Base-by-base conservation (phyloP, 192 early-diverging fungal species). In the Podila horticola region DNA sequence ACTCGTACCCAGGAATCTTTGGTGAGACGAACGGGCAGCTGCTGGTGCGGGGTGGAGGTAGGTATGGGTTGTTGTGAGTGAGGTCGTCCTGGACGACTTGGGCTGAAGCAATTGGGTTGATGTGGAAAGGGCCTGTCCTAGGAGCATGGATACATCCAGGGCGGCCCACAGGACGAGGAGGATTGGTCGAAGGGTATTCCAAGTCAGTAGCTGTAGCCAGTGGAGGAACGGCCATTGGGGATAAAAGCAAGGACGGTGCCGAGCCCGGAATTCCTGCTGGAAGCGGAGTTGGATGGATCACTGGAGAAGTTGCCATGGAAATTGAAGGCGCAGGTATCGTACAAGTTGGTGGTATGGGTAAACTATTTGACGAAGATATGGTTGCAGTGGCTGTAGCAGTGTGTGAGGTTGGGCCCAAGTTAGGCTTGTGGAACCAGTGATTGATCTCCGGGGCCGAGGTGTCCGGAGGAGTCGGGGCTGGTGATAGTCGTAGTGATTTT, bases 21-120 rank as follows among this genome's bases (percentile, higher is more conserved):
- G 77, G 77, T 5, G 77, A 71, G 0, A 73, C 45, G 41, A 81
- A 81, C 11, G 77, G 58, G 2, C 62, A 71, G 45, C 66, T 73
- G 29, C 68, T 81, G 50, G 70, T 69, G 15, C 68, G 62, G 4
- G 77, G 68, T 0, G 77, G 77, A n/a, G 77, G 38, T 8, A 36
- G 52, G 24, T 81, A 81, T 24, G 77, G 77, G 15, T 73, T 81
- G 29, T 81, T 45, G 24, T 79, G 49, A 28, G 55, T 64, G 17
- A 60, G 28, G 28, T 79, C 75, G 30, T 76, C 58, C 58, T 71
- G 57, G 64, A 67, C 55, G n/a, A 45, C 22, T 45, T 55, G 58
- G 34, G 45, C 1, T 11, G 55, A 57, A 29, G 59, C 45, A 26
- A 31, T 48, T 8, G 62, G 58, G 36, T 76, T 66, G 38, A 67